Evolutionary conservation across 2,329 filamentous ascomycete species (phyloP), one percentile per base, ranked within the genome.

Genomic region (Monilinia aucupariae): DNA sequence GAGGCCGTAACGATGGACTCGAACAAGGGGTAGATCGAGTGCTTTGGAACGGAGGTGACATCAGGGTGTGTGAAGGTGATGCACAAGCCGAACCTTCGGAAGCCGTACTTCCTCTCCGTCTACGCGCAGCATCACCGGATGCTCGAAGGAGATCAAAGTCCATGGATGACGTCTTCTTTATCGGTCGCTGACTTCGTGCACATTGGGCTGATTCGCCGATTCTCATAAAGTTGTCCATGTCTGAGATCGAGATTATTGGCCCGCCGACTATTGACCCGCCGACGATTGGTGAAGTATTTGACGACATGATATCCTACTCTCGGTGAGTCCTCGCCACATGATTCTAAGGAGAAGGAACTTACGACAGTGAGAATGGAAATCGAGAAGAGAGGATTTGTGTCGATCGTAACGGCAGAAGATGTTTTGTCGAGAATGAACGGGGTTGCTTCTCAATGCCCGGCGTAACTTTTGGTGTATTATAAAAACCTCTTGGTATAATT

Each of bases 241-340:
- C 61, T 13, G 61, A 51, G 17, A 60, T 63, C 9, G 61, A 63
- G 37, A 63, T 63, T 7, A 63, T 63, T 9, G 61, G 61, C 12
- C 61, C 61, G 15, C 61, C 61, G 17, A 20, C 27, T 22, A n/a
- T n/a, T n/a, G n/a, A n/a, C 12, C 61, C 61, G 15, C 61, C 61
- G 17, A 20, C 27, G 22, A 48, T 52, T 32, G 34, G 34, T 59
- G 25, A n/a, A 17, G 41, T 45, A 22, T 17, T 55, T 30, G 43
- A 47, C 20, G 59, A 22, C 54, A 58, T 61, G 27, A 34, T 53
- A 8, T 32, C 34, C 49, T 61, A 20, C 1, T 43, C 41, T 27
- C 9, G 7, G 15, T 61, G 45, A 61, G 34, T 61, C 15, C 12
- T 53, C 20, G 27, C 22, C 2, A 25, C 5, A 25, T 1, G 7